A percentile compares a stretch with the other conserved stretches of the same genome.
phyloP scores from a whole-genome alignment of 169 alveolate species.

The Plasmodium knowlesi region DNA sequence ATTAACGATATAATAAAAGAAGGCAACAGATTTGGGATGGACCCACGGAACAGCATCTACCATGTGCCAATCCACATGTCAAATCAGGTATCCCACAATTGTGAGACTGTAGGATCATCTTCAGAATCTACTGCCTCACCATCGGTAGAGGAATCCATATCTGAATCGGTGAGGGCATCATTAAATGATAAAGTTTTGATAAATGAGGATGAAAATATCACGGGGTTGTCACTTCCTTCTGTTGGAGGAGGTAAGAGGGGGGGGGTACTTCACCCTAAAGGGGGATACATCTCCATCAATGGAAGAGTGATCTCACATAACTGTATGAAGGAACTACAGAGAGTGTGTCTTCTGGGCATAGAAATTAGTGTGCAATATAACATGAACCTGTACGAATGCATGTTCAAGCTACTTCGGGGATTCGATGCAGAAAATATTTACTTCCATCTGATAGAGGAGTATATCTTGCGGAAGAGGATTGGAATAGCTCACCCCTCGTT shows the following conservation, averaged over 20 bases:
- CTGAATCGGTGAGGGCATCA: not conserved
- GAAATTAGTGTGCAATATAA: constrained; percentile 35
- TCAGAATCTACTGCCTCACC: not conserved
- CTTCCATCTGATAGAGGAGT: constrained; percentile 30
- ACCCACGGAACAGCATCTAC: not conserved
- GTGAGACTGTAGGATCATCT: not conserved
- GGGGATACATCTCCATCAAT: not conserved
- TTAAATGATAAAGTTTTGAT: not conserved
- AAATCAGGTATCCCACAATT: not conserved
- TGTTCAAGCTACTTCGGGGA: constrained; percentile 1
- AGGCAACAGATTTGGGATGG: not conserved
- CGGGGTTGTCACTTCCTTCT: not conserved
- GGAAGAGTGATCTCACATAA: not conserved
- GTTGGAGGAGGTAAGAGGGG: not conserved
- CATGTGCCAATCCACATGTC: not conserved
- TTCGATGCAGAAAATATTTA: constrained; percentile 22
- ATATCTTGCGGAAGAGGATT: constrained; percentile 28
- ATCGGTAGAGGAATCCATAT: not conserved
- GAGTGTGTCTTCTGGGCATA: constrained; percentile 13
- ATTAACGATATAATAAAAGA: constrained; percentile 22
- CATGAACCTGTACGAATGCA: constrained; percentile 29
- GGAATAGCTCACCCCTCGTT: constrained; percentile 9
- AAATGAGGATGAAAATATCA: not conserved
- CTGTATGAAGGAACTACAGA: constrained; percentile 14
- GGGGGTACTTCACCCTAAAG: not conserved